Base-by-base conservation (phyloP, 2,329 filamentous ascomycete genomes). In the Monilinia fructigena region DNA sequence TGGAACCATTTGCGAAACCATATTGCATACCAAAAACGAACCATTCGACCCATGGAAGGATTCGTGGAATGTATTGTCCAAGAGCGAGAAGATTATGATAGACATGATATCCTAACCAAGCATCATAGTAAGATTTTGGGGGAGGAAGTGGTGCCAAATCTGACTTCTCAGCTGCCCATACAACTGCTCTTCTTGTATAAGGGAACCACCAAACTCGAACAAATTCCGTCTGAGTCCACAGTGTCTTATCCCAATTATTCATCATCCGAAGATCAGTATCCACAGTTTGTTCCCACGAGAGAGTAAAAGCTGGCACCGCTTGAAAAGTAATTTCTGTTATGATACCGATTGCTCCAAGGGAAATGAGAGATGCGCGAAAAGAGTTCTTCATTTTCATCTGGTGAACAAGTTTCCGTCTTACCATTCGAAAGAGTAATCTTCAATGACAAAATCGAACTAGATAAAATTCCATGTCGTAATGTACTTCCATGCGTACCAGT, bases 21-120 rank as follows among this genome's bases (percentile, higher is more conserved):
- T 97, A 98, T 78, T 98, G 93, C 90, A 98, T 92, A 72, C 93
- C 93, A 74, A 97, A 97, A 65, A 98, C 90, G 76, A 97, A 94
- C 90, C 93, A 95, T 79, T 99, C 95, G 45, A 98, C 85, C 86
- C 88, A 91, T 0, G 94, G 95, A 7, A 97, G 82, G 66, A 96
- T 84, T 55, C 86, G 84, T 1, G 95, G 95, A 23, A 93, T 77
- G 73, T 87, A 91, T 68, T 93, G 90, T 2, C 89, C 86, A 12
- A 95, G 76, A 74, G 90, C 94, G 7, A 99, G 87, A 54, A 98
- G 83, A 76, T 94, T 93, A 76, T 98, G 94, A 76, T 99, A 98
- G 67, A 96, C 83, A 74, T 95, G 89, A 76, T 93, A 96, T 48
- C 95, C 95, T 10, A 97, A 79, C 50, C 82, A 81, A 58, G 89